Conservation (phyloP, 1,139 yeast species). For the Eremothecium gossypii region DNA sequence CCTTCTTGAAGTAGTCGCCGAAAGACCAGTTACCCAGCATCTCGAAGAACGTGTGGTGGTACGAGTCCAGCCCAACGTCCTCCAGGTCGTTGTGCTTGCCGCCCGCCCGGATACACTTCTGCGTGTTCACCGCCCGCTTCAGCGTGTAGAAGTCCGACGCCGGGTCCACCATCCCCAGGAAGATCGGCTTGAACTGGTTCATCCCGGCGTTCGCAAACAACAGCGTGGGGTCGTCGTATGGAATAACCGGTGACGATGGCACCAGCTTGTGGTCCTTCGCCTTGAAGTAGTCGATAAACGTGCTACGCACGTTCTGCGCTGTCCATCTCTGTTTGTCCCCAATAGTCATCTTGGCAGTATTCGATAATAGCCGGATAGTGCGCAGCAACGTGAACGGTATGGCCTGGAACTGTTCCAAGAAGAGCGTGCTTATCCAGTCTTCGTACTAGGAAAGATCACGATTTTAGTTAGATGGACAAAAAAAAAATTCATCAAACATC, state of each 20-base stretch:
- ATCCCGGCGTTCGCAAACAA: conserved; percentile 96
- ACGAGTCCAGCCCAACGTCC: conserved; percentile 95
- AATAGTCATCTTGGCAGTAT: conserved; percentile 21
- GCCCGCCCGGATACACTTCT: conserved; percentile 98
- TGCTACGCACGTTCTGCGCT: conserved; percentile 69
- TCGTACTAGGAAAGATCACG: too few species aligned
- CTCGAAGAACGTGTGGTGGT: conserved; percentile 96
- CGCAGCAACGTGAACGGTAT: conserved; percentile 1
- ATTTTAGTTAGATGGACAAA: too few species aligned
- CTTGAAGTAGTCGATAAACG: conserved; percentile 76
- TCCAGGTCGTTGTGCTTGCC: conserved; percentile 98
- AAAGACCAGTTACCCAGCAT: conserved; percentile 99
- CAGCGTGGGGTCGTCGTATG: conserved; percentile 94
- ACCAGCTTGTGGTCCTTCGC: conserved; percentile 65
- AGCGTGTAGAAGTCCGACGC: conserved; percentile 73
- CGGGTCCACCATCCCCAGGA: conserved; percentile 94
- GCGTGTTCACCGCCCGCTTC: conserved; percentile 90
- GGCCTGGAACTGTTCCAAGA: too few species aligned
- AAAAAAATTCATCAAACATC: too few species aligned
- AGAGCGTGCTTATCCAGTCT: too few species aligned
- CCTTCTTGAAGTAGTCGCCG: conserved; percentile 95
- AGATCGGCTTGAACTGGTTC: conserved; percentile 97
- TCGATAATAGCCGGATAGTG: conserved; percentile 5
- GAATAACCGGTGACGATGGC: conserved; percentile 90
- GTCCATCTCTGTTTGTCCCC: conserved; percentile 44